Evolutionary conservation across 495 filamentous ascomycete genomes (phyloP), one percentile per base, ranked within the genome.

Genomic region (Aspergillus taichungensis): DNA sequence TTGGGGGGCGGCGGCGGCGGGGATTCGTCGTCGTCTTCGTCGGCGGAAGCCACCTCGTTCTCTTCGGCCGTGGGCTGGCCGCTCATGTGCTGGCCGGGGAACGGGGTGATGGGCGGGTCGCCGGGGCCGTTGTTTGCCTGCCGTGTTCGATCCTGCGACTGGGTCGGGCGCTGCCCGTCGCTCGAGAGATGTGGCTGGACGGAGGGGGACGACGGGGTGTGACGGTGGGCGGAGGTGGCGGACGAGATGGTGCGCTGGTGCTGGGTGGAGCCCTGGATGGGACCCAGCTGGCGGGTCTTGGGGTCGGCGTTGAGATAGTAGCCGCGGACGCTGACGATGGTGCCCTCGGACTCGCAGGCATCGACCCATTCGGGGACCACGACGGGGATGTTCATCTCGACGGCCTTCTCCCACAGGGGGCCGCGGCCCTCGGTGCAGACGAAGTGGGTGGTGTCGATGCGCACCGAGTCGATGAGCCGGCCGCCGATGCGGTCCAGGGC

Each of bases 371-470:
- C 94, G 13, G 94, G 94, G 48, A 89, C 75, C n/a, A 99, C 94
- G 8, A 97, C 87, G 6, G 92, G 92, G 37, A 99, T 94, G 67
- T 97, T 99, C 81, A 92, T 92, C 68, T 96, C 91, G 33, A 88
- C 82, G 10, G 94, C 92, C 62, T 87, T 89, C 67, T 97, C 94
- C 94, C 94, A 99, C 14, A 79, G 72, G 37, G 83, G 74, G 7
- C 92, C 92, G 12, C 89, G 71, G 2, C 91, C 91, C 59, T 99
- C 94, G n/a, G 86, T 91, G 51, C 91, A 96, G 40, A 99, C 90
- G 61, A 97, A 99, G 64, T 99, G 92, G 11, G 92, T 99, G 3
- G 92, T 99, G 56, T 99, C 92, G 48, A 99, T 97, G 42, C 91
- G 75, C 28, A 99, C 94, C 2, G 78, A 74, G 51, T 97, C 94